A percentile compares a stretch with the other conserved stretches of the same genome.
These are phyloP conservation scores for Marchantia paleacea DNA, from an alignment of 225 moss, liverwort and hornwort species.

Conservation along the genomic window DNA sequence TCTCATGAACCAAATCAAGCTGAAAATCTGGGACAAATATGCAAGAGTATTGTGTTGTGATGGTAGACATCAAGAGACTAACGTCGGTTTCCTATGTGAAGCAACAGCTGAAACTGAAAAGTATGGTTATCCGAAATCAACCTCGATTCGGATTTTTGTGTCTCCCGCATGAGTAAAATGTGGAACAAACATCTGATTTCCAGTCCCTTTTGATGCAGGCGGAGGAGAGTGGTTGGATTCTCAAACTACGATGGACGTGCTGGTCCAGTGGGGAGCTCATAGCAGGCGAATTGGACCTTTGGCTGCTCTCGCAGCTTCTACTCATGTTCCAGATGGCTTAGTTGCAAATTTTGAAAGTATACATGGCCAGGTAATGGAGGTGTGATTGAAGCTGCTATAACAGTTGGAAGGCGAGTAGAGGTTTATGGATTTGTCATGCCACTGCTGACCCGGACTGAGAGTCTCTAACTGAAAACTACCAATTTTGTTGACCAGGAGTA, in stretches of 20 bases:
- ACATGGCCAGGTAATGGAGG: slow-evolving; percentile 62
- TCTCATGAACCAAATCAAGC: no score
- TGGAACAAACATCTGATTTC: neutral
- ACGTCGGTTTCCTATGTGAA: no score
- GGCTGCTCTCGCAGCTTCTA: slow-evolving; percentile 79
- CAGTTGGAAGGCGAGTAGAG: no score
- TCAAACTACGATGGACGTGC: slow-evolving; percentile 60
- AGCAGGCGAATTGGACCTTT: slow-evolving; percentile 68
- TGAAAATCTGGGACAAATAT: no score
- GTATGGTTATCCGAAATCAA: no score
- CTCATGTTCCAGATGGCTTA: slow-evolving; percentile 68
- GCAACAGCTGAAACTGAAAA: no score
- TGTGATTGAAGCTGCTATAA: neutral
- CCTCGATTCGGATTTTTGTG: no score
- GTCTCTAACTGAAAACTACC: neutral
- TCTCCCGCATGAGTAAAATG: neutral
- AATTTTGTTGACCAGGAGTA: slow-evolving; percentile 61
- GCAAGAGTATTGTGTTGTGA: no score
- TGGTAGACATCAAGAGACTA: no score
- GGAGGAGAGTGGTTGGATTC: slow-evolving; percentile 79
- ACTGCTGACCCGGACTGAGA: neutral
- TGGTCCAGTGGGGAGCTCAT: slow-evolving; percentile 58
- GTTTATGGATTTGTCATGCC: neutral
- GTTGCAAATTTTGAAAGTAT: slow-evolving; percentile 66
- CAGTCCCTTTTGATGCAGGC: slow-evolving; percentile 41